Conservation (phyloP, 257 asterid species). For the Solanum verrucosum region DNA sequence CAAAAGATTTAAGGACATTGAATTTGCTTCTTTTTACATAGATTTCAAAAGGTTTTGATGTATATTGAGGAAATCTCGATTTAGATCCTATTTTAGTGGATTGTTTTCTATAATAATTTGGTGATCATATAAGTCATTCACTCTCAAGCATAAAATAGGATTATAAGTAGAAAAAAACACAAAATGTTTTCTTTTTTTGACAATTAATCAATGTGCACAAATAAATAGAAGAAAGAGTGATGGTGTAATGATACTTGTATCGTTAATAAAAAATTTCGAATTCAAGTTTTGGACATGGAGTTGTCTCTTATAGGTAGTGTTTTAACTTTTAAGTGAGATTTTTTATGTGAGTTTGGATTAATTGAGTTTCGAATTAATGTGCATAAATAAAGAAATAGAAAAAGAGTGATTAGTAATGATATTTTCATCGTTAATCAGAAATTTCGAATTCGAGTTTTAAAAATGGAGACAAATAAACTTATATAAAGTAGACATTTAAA, state of each 20-base stretch:
- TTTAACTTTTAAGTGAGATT: neutral
- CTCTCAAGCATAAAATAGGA: neutral
- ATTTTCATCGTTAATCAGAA: too few species aligned
- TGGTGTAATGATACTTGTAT: accelerated
- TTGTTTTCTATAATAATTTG: neutral
- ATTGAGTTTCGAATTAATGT: neutral
- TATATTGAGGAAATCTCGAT: neutral
- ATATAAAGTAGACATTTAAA: too few species aligned
- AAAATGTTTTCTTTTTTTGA: neutral
- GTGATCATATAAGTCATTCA: neutral
- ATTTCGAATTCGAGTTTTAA: too few species aligned
- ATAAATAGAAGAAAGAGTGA: neutral
- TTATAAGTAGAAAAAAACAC: neutral
- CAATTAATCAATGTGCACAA: neutral
- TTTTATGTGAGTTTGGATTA: too few species aligned
- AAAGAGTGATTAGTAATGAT: too few species aligned
- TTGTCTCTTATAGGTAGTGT: too few species aligned
- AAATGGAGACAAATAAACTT: too few species aligned
- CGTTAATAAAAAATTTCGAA: accelerated
- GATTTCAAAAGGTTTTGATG: neutral
- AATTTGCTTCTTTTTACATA: neutral
- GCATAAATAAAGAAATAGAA: neutral
- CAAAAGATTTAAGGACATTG: neutral
- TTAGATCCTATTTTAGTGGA: neutral
- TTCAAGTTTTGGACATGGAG: neutral